These are phyloP conservation scores for Fusarium albosuccineum DNA, from an alignment of 2,329 filamentous ascomycete species.

Conservation along the genomic window DNA sequence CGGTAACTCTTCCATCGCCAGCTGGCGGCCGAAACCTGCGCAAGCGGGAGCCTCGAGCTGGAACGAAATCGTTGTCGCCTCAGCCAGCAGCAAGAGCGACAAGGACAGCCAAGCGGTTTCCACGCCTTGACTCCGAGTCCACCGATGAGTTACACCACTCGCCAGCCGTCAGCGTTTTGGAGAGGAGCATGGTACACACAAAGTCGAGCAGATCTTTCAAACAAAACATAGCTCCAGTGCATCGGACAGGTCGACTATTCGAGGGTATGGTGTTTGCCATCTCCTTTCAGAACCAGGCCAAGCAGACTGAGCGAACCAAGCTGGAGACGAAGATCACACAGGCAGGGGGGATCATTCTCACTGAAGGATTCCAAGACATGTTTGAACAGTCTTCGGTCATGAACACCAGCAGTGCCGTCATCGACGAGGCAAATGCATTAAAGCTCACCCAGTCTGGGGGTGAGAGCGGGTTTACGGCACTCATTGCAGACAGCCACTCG, in stretches of 20 bases:
- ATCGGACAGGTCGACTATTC: conserved; percentile 66
- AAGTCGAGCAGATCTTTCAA: conserved; percentile 46
- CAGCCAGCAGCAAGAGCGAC: conserved; percentile 39
- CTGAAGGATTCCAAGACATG: conserved; percentile 83
- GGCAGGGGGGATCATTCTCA: conserved; percentile 79
- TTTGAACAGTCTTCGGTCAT: conserved; percentile 68
- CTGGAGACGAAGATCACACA: conserved; percentile 74
- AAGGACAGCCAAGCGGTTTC: conserved; percentile 41
- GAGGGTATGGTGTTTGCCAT: conserved; percentile 88
- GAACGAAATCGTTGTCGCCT: conserved; percentile 46
- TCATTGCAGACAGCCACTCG: conserved; percentile 88
- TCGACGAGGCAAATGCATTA: conserved; percentile 55
- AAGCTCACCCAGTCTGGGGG: conserved; percentile 65
- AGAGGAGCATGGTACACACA: conserved; percentile 52
- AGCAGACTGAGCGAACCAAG: conserved; percentile 55
- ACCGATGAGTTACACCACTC: conserved; percentile 63
- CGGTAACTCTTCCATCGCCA: conserved; percentile 44
- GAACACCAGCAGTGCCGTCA: conserved; percentile 48
- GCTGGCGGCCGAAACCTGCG: conserved; percentile 32
- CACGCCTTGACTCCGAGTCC: conserved; percentile 57
- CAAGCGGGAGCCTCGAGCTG: conserved; percentile 31
- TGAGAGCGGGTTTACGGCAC: conserved; percentile 80
- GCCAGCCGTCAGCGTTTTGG: conserved; percentile 52
- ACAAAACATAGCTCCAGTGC: conserved; percentile 45
- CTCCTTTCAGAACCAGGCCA: conserved; percentile 70